Conservation (phyloP, 305 asterid genomes). For the Fraxinus ornus region DNA sequence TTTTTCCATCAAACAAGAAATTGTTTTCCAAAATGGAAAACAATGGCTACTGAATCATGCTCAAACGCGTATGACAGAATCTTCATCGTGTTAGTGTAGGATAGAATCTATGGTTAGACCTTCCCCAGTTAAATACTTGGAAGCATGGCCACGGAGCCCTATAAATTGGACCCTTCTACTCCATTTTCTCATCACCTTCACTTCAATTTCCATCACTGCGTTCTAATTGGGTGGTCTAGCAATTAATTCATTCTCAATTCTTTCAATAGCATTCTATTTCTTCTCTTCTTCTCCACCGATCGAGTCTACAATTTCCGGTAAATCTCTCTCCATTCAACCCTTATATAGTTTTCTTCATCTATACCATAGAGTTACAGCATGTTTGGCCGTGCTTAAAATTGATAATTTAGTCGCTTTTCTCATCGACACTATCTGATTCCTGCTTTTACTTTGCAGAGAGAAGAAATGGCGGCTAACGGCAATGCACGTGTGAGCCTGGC, state of each 20-base stretch:
- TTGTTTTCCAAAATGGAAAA: too few relatives aligned
- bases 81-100: background rate
- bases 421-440: background rate
- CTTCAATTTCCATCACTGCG: constrained; percentile 16
- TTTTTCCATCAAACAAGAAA: too few relatives aligned
- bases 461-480: constrained; percentile 44
- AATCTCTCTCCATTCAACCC: background rate
- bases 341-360: background rate
- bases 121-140: background rate
- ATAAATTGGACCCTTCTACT: constrained; percentile 32
- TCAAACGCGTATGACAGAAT: background rate
- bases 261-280: background rate
- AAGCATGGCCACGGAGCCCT: constrained; percentile 12
- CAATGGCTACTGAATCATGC: background rate
- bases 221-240: constrained; percentile 22
- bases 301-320: constrained; percentile 15
- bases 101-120: constrained; percentile 30
- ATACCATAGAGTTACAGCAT: background rate
- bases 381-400: background rate
- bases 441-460: constrained; percentile 23
- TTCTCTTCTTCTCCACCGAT: background rate
- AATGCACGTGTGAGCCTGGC: constrained; percentile 27
- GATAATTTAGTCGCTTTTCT: background rate
- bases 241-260: background rate
- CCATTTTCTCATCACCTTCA: constrained; percentile 28